Conservation (phyloP, 208 protist species). For the Wallacemonas sp. region DNA sequence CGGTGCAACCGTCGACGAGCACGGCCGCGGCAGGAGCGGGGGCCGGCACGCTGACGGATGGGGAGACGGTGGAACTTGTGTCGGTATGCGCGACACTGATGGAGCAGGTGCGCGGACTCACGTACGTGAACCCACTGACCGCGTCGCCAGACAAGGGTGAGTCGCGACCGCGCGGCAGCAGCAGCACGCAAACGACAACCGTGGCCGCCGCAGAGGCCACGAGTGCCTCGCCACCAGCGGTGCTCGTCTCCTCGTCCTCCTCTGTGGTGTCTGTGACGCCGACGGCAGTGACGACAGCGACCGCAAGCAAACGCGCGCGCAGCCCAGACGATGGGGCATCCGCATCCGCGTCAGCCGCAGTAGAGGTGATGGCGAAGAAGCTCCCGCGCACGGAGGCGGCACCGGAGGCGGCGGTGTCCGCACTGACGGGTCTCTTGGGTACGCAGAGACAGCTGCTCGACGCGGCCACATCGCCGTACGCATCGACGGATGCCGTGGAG, state of each 20-base stretch:
- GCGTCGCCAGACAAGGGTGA: neutral
- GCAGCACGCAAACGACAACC: too few relatives aligned
- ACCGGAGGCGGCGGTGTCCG: too few relatives aligned
- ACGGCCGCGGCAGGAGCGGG: too few relatives aligned
- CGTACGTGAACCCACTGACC: slow-evolving; percentile 30
- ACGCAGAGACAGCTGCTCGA: neutral
- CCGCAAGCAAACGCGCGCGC: neutral
- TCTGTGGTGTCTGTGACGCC: too few relatives aligned
- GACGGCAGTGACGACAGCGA: neutral
- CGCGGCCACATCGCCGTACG: slow-evolving; percentile 9
- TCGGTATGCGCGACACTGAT: slow-evolving; percentile 39
- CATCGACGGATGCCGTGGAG: slow-evolving; percentile 38
- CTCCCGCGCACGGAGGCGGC: too few relatives aligned
- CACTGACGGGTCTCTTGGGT: neutral
- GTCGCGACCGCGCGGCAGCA: too few relatives aligned
- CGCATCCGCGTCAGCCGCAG: too few relatives aligned
- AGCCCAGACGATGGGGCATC: too few relatives aligned
- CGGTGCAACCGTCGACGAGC: neutral
- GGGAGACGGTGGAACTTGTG: slow-evolving; percentile 24
- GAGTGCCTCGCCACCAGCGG: neutral
- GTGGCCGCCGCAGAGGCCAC: neutral
- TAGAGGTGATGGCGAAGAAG: too few relatives aligned
- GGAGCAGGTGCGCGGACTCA: slow-evolving; percentile 25
- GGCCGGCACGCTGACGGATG: neutral
- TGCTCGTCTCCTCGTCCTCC: too few relatives aligned